Evolutionary conservation across 805 yeast species (phyloP).

Genomic region (Barnettozyma vustinii): DNA sequence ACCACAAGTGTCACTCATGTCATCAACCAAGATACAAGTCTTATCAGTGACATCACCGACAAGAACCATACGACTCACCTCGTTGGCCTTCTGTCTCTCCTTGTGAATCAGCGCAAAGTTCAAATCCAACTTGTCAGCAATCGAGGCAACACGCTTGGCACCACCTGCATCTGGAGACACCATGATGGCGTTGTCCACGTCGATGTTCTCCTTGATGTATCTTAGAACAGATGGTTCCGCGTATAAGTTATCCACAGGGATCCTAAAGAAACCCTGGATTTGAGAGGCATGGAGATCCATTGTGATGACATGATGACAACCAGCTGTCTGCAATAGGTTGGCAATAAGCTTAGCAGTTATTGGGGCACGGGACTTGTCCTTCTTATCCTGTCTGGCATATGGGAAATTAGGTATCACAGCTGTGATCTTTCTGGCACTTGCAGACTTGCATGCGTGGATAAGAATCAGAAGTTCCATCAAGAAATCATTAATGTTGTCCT

Average conservation of each 20-base stretch:
- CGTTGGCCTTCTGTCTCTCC: constrained; percentile 93
- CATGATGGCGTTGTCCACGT: constrained; percentile 57
- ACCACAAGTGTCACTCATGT: constrained; percentile 99
- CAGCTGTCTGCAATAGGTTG: constrained; percentile 85
- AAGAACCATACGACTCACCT: constrained; percentile 89
- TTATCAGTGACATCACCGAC: constrained; percentile 90
- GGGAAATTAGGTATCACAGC: constrained; percentile 96
- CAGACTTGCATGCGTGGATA: constrained; percentile 93
- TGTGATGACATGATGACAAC: constrained; percentile 92
- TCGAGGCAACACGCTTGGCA: constrained; percentile 91
- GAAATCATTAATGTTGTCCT: constrained; percentile 67
- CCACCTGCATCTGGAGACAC: constrained; percentile 99
- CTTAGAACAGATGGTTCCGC: constrained; percentile 89
- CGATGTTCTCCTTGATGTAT: constrained; percentile 66
- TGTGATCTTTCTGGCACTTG: constrained; percentile 89
- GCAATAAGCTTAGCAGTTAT: constrained; percentile 94
- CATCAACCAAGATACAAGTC: constrained; percentile 84
- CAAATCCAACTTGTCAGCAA: constrained; percentile 88
- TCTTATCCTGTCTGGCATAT: constrained; percentile 95
- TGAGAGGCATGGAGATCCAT: constrained; percentile 98
- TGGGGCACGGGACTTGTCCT: constrained; percentile 94
- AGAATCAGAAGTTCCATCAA: constrained; percentile 83
- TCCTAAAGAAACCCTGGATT: constrained; percentile 93
- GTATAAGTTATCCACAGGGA: constrained; percentile 92
- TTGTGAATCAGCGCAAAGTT: constrained; percentile 95